Conservation (phyloP, 495 filamentous ascomycete species). For the Neurospora sp. region DNA sequence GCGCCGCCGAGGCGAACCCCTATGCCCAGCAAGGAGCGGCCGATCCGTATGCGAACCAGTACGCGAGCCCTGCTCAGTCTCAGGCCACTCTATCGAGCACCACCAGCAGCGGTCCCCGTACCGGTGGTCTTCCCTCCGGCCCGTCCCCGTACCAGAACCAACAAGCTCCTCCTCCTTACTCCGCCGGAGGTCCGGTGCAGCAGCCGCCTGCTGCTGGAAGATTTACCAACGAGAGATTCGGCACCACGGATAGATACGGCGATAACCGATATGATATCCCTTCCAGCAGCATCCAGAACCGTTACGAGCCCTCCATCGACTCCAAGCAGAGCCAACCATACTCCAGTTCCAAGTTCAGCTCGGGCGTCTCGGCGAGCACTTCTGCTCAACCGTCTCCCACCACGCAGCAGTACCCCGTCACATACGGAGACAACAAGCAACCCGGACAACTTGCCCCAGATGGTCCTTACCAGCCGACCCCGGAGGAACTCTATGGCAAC, state of each 20-base stretch:
- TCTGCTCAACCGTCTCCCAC: not conserved
- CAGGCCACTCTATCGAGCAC: not conserved
- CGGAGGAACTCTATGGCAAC: conserved; percentile 38
- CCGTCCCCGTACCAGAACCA: conserved; percentile 7
- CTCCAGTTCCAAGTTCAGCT: not conserved
- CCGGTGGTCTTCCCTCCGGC: conserved; percentile 8
- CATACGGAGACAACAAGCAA: conserved; percentile 3
- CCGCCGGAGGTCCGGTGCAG: not conserved
- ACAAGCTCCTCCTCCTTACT: conserved; percentile 10
- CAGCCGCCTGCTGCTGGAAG: conserved; percentile 21
- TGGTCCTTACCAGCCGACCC: conserved; percentile 20
- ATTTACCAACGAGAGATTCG: conserved; percentile 52
- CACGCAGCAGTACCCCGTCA: not conserved
- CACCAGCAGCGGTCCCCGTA: conserved; percentile 5
- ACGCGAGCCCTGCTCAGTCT: conserved; percentile 26
- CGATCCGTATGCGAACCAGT: conserved; percentile 51
- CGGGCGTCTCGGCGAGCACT: not conserved
- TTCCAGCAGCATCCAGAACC: conserved; percentile 11
- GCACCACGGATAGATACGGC: conserved; percentile 55
- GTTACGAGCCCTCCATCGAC: conserved; percentile 2
- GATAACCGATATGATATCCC: conserved; percentile 48
- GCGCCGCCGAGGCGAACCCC: conserved; percentile 48
- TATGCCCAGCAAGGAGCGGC: conserved; percentile 54
- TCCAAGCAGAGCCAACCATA: not conserved
- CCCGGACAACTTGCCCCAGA: conserved; percentile 20